These are phyloP conservation scores for Podila horticola DNA, from an alignment of 192 early-diverging fungal genomes.

Conservation along the genomic window DNA sequence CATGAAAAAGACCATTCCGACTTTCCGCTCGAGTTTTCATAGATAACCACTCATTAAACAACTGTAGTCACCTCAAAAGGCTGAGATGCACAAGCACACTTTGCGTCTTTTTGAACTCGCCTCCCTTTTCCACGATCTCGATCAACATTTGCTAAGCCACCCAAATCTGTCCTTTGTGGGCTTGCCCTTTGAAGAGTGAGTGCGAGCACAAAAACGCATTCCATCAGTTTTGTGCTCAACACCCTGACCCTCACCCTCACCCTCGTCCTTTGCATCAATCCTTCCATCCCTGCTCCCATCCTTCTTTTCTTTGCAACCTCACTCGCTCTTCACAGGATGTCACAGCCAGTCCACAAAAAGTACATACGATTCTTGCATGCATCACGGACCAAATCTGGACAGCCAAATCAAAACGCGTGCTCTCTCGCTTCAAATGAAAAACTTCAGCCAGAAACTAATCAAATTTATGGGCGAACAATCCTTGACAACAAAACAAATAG, in stretches of 20 bases:
- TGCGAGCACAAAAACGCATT: not conserved
- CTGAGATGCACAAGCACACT: not conserved
- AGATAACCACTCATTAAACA: not conserved
- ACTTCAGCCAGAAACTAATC: no score
- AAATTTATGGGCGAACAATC: no score
- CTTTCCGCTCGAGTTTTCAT: constrained; percentile 38
- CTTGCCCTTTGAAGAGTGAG: not conserved
- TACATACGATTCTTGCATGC: not conserved
- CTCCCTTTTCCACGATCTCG: not conserved
- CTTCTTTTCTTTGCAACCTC: not conserved
- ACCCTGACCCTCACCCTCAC: not conserved
- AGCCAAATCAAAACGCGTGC: not conserved
- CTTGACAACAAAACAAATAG: constrained; percentile 10
- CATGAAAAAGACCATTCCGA: constrained; percentile 52
- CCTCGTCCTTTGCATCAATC: not conserved
- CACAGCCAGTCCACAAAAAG: constrained; percentile 46
- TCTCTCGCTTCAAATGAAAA: not conserved
- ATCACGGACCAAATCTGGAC: no score
- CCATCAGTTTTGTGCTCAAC: not conserved
- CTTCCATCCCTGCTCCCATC: not conserved
- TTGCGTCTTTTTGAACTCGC: not conserved
- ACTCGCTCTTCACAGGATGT: constrained; percentile 11
- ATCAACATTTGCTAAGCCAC: constrained; percentile 1
- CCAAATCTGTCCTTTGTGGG: not conserved
- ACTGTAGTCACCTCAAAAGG: not conserved